Evolutionary conservation across 768 basidiomycete species (phyloP).

Genomic region (Serendipita sp.): DNA sequence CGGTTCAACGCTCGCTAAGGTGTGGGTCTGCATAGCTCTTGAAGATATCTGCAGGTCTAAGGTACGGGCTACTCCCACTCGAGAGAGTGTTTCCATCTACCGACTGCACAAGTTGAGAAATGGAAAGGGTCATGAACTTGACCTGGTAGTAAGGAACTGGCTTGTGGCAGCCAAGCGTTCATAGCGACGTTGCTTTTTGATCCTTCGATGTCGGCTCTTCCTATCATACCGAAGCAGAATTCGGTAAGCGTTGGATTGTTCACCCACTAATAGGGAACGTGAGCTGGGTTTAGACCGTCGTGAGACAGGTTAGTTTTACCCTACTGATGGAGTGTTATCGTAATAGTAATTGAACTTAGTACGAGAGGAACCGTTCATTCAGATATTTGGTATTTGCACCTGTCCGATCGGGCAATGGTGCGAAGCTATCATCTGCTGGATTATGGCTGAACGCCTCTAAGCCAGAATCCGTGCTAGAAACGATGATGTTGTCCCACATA

Average conservation of each 20-base stretch:
- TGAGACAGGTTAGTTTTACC: conserved; percentile 79
- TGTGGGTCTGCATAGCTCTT: too few relatives aligned
- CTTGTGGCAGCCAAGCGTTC: conserved; percentile 72
- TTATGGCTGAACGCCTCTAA: conserved; percentile 77
- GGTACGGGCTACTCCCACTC: too few relatives aligned
- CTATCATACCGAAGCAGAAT: conserved; percentile 70
- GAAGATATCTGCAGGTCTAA: too few relatives aligned
- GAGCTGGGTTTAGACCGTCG: conserved; percentile 71
- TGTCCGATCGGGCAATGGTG: conserved; percentile 64
- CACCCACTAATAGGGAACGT: conserved; percentile 67
- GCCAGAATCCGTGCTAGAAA: conserved; percentile 66
- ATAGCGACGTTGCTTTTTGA: conserved; percentile 73
- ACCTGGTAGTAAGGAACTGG: conserved; percentile 35
- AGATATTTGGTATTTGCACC: conserved; percentile 68
- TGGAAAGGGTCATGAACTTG: conserved; percentile 26
- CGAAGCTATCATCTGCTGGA: conserved; percentile 71
- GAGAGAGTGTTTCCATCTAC: too few relatives aligned
- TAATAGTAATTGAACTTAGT: conserved; percentile 68
- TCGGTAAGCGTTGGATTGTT: conserved; percentile 69
- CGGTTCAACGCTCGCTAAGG: too few relatives aligned
- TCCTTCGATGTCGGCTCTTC: conserved; percentile 71
- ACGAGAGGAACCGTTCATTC: conserved; percentile 72
- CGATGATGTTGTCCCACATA: conserved; percentile 53
- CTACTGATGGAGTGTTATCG: conserved; percentile 62
- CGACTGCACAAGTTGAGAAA: too few relatives aligned